Base-by-base conservation (phyloP, 2,329 filamentous ascomycete species). In the Alternaria arbusti region DNA sequence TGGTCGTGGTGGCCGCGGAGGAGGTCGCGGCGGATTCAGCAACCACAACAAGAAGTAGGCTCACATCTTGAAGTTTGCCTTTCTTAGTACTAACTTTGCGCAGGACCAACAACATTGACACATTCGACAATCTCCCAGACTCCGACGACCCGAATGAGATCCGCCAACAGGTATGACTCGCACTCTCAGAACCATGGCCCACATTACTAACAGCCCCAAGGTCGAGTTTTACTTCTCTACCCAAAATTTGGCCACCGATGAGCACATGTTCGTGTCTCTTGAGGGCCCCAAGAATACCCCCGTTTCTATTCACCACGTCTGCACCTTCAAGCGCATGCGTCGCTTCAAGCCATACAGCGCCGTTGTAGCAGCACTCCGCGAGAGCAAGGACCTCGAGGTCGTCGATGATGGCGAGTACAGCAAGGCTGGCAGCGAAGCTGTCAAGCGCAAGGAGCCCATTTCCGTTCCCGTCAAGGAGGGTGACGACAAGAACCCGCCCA, bases 201-300 rank as follows among this genome's bases (percentile, higher is more conserved):
- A 26, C 63, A 23, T 17, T 40, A 50, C 73, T 77, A 67, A 74
- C 61, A 40, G n/a, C 7, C 40, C 55, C 28, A 70, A 96, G 91
- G 92, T 97, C 73, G 94, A 97, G 79, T 97, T 97, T 82, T 97
- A 97, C 86, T 97, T 97, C 82, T 92, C 92, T 74, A 92, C 96
- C 80, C 92, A 90, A 75, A 97, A 97, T 82, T 88, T 99, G 40
- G 90, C 91, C 55, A 89, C 89, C 74, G 96, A 99, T 82, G 91
- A 93, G 79, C 97, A 93, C 84, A 87, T 99, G 71, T 92, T 94
- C 84, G 86, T 89, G 67, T 86, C 90, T 74, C 91, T 93, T 59
- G 91, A 90, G 43, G 95, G 95, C 61, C 85, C 87, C 68, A 86
- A 91, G 74, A 97, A 97, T 85, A 91, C 91, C 80, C 87, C 94